Evolutionary conservation across 192 early-diverging fungal genomes (phyloP).

Genomic region (Coemansia sp.): DNA sequence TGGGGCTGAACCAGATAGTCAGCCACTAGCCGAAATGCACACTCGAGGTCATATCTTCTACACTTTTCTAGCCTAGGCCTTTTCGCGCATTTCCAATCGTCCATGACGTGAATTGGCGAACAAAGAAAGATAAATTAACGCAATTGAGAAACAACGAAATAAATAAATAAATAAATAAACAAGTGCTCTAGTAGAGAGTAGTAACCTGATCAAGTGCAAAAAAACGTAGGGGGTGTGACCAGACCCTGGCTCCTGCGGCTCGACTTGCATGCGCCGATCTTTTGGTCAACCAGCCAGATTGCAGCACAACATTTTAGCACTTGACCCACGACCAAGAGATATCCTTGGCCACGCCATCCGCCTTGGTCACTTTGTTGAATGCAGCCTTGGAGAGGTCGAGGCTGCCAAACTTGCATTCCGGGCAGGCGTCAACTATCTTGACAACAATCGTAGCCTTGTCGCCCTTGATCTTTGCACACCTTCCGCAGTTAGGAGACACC

Average conservation of each 20-base stretch:
- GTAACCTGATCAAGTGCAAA: background rate
- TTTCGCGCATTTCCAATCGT: background rate
- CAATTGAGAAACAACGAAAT: no score
- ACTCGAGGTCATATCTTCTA: slow-evolving; percentile 1
- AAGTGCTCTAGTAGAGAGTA: background rate
- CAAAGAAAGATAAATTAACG: background rate
- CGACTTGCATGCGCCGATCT: background rate
- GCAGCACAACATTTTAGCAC: background rate
- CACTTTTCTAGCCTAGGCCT: background rate
- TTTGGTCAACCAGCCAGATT: background rate
- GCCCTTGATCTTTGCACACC: slow-evolving; percentile 45
- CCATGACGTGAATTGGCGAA: slow-evolving; percentile 2
- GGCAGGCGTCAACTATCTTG: slow-evolving; percentile 57
- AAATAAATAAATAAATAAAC: no score
- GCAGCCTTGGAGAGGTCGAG: slow-evolving; percentile 56
- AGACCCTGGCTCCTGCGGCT: background rate
- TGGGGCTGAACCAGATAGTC: slow-evolving; percentile 10
- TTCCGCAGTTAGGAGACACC: slow-evolving; percentile 47
- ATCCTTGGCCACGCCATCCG: slow-evolving; percentile 17
- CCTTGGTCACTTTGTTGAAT: slow-evolving; percentile 38
- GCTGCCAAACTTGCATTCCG: slow-evolving; percentile 33
- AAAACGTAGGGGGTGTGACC: background rate
- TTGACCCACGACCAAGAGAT: slow-evolving; percentile 47
- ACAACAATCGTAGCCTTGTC: slow-evolving; percentile 52
- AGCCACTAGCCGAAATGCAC: slow-evolving; percentile 21